Base-by-base conservation (phyloP, 306 rosid genomes). In the Quercus rubra region DNA sequence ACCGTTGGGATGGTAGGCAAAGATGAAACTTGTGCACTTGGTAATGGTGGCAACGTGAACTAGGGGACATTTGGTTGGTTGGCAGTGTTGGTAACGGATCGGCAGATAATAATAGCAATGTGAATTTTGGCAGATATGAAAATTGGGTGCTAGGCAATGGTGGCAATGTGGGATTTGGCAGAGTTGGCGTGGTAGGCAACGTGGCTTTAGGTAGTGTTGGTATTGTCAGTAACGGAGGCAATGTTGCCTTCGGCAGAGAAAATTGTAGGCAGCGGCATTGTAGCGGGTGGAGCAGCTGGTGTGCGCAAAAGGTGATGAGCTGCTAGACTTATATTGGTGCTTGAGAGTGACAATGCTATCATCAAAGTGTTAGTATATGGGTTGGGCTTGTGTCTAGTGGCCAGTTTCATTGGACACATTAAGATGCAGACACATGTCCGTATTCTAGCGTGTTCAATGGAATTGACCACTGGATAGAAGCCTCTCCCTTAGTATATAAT, bases 241-340 rank as follows among this genome's bases (percentile, higher is more conserved):
- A 49, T 21, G 84, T 80, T 64, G 69, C 67, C 38, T 63, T 38
- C 5, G 66, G 82, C 55, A 59, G 55, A 6, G 77, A 52, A 83
- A 15, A 79, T 67, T 28, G 76, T 43, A 21, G 85, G 86, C 43
- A 74, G 76, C 3, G 66, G 1, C 63, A 73, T 73, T 20, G 79
- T 19, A 5, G 85, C 64, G 13, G 77, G 74, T 78, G 85, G 80
- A 77, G 81, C 51, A 25, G 76, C 73, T 0, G 72, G 73, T 18
- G 87, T 71, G 46, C 71, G 79, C 31, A 86, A 54, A 6, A 86
- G 81, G 66, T 74, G 74, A 15, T 86, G 72, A 52, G 74, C 80
- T 3, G 74, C 89, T 1, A 59, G 15, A 71, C 71, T 83, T 56
- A 64, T 64, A 52, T 56, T 43, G 27, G 74, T 61, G 79, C 87